phyloP scores from a whole-genome alignment of 495 filamentous ascomycete species.

The Penicillium desertorum region DNA sequence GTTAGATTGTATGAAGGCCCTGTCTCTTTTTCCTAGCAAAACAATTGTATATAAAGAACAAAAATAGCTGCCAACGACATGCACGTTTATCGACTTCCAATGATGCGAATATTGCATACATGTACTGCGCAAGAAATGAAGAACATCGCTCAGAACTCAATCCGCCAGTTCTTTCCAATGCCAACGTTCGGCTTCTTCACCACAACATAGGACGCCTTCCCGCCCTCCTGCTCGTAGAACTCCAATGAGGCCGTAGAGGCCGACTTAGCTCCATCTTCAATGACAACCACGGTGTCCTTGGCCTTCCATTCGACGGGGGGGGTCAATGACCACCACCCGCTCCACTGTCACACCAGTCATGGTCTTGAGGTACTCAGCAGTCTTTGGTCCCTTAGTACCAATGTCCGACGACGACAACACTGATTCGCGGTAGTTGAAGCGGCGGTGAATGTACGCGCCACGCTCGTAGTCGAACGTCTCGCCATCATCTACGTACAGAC shows the following conservation, averaged over 20 bases:
- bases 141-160: constrained; percentile 55
- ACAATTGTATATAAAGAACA: background rate
- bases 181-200: constrained; percentile 74
- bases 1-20: background rate
- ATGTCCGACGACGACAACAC: constrained; percentile 52
- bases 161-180: constrained; percentile 80
- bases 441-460: constrained; percentile 83
- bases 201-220: constrained; percentile 74
- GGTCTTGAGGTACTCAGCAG: constrained; percentile 68
- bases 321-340: constrained; percentile 77
- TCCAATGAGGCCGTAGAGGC: constrained; percentile 55
- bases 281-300: constrained; percentile 65
- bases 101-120: constrained; percentile 19
- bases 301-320: constrained; percentile 70
- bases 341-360: constrained; percentile 79
- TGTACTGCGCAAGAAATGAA: constrained; percentile 9
- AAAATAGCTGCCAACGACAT: constrained; percentile 10
- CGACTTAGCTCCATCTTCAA: constrained; percentile 64
- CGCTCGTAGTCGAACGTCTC: constrained; percentile 85
- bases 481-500: constrained; percentile 89
- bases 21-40: background rate
- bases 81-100: constrained; percentile 9
- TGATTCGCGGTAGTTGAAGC: constrained; percentile 61
- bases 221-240: constrained; percentile 57
- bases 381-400: constrained; percentile 57